Base-by-base conservation (phyloP, 139 green algal genomes). In the Mesotaenium endlicherianum region DNA sequence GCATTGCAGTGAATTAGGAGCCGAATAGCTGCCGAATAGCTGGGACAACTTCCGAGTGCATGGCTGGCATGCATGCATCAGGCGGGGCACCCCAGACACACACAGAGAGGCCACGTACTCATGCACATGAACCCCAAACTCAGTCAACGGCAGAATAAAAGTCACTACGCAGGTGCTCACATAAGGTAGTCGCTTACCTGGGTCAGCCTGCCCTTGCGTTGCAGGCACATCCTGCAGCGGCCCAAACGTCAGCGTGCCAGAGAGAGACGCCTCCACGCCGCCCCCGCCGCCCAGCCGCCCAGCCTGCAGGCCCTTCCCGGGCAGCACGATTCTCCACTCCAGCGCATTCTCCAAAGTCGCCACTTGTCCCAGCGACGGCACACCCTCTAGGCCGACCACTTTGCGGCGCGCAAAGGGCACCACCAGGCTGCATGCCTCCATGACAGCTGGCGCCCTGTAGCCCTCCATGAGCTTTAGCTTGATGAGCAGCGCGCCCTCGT, bases 381-480 rank as follows among this genome's bases (percentile, higher is more conserved):
- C 41, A 5, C 70, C 70, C 8, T 79, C 70, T 8, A 79, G 47
- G 6, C 6, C 11, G 47, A 14, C 20, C 38, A 79, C 47, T 8
- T 34, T 67, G 31, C 70, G 42, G 44, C 11, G 44, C 47, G 70
- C 31, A 8, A 79, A 79, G 8, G 70, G 45, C 43, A 79, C 41
- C 38, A 60, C 44, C 17, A 79, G 8, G 20, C 31, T 70, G 47
- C 70, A 79, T 8, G 39, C 40, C 5, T 79, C 70, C 70, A 79
- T 79, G 43, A 74, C 47, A 6, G 47, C 47, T 47, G 60, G 60
- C 41, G 60, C 41, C 5, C 60, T 36, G 11, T 72, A 72, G 20
- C 70, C 70, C 45, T 79, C 45, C 70, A 79, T 76, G 8, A 79
- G 11, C 70, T 79, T 70, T 34, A 79, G 70, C 70, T 70, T 79